phyloP scores from a whole-genome alignment of 306 rosid genomes.

The Vigna nakashimae region DNA sequence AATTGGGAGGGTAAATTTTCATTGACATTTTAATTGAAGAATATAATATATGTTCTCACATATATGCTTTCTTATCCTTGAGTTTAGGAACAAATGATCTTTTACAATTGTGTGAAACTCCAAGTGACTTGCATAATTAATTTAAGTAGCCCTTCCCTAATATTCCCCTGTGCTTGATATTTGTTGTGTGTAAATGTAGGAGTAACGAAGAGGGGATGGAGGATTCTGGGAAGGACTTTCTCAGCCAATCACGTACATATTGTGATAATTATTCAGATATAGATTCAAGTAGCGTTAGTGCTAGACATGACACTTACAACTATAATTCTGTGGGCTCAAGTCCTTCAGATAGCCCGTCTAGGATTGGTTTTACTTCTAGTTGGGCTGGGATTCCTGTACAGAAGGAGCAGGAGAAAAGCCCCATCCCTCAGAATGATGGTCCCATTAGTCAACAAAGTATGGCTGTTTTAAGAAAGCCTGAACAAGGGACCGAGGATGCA shows the following conservation, averaged over 20 bases:
- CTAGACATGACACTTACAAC: constrained; percentile 65
- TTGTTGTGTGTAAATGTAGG: constrained; percentile 58
- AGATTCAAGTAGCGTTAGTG: constrained; percentile 83
- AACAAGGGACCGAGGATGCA: constrained; percentile 60
- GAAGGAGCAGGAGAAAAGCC: constrained; percentile 61
- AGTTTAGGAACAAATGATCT: constrained; percentile 2
- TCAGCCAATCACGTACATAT: constrained; percentile 78
- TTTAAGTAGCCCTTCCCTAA: background rate
- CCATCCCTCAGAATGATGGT: constrained; percentile 50
- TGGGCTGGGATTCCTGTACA: constrained; percentile 69
- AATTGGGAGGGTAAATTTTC: too few relatives aligned
- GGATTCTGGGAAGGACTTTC: constrained; percentile 71
- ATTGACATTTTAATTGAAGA: too few relatives aligned
- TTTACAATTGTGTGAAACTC: constrained; percentile 29
- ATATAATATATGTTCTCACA: too few relatives aligned
- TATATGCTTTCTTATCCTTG: constrained; percentile 25
- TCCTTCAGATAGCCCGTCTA: constrained; percentile 81
- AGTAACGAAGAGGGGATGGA: constrained; percentile 78
- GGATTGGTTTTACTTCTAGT: constrained; percentile 66
- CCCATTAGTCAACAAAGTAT: constrained; percentile 59
- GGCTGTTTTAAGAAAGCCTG: constrained; percentile 79
- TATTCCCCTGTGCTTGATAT: constrained; percentile 19
- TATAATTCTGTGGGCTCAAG: constrained; percentile 69
- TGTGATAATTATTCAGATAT: constrained; percentile 67
- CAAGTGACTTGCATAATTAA: constrained; percentile 28